phyloP scores from a whole-genome alignment of 805 yeast species.

The Wickerhamomyces ciferrii region DNA sequence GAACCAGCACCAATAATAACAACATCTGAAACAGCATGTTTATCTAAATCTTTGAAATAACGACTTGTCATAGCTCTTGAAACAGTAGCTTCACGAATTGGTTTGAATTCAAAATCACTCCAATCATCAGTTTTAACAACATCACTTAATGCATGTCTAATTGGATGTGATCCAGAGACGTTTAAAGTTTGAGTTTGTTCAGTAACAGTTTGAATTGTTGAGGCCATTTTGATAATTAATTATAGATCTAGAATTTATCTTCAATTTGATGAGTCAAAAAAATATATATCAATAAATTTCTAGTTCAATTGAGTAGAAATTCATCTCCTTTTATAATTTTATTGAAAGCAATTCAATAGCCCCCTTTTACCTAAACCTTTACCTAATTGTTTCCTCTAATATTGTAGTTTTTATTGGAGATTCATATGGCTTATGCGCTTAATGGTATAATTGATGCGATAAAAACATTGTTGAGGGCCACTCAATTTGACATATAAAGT shows the following conservation, averaged over 20 bases:
- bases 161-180: not conserved
- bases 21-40: slow-evolving; percentile 68
- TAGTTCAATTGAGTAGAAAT: not conserved
- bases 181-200: not conserved
- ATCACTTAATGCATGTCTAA: not conserved
- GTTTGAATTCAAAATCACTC: slow-evolving; percentile 63
- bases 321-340: not conserved
- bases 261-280: too few species aligned
- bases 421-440: not conserved
- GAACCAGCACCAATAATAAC: slow-evolving; percentile 79
- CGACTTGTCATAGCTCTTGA: slow-evolving; percentile 77
- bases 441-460: not conserved
- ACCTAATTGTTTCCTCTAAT: too few species aligned
- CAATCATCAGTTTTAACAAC: slow-evolving; percentile 37
- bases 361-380: not conserved
- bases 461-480: not conserved
- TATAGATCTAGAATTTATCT: too few species aligned
- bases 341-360: not conserved
- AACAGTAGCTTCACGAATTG: slow-evolving; percentile 73
- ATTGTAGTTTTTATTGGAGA: not conserved
- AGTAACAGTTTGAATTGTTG: not conserved
- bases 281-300: too few species aligned
- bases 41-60: slow-evolving; percentile 68
- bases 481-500: not conserved
- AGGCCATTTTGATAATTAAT: not conserved